Base-by-base conservation (phyloP, 2,329 filamentous ascomycete genomes). In the Xylariaceae sp. region DNA sequence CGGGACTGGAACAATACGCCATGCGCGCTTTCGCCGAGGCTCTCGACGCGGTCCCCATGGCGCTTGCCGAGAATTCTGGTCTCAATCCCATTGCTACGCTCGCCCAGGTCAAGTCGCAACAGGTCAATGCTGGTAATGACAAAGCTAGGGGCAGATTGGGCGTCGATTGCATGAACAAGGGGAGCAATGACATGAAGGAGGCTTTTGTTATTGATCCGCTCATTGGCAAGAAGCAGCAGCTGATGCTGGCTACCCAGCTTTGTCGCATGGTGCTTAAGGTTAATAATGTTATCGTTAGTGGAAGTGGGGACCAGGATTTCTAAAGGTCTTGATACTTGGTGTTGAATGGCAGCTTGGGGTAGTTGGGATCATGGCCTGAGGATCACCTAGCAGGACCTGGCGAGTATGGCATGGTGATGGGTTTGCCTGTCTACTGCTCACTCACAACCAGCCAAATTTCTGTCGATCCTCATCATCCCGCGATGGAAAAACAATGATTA, bases 1-100 rank as follows among this genome's bases (percentile, higher is more conserved):
- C 91, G 20, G 93, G 93, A n/a, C 81, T 98, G 32, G 92, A 96
- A 72, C 93, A 98, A 71, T 98, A 98, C 69, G 91, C 92, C 55
- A 98, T 98, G 92, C 88, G 93, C 51, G 93, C 93, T 20, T 98
- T 98, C 65, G 82, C 93, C 50, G 92, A 97, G 68, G 94, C 93
- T 5, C 81, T 98, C 27, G 93, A 98, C 67, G 79, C 88, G 2
- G 79, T 98, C 1, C 93, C 93, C 25, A 93, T 98, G 89, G 89
- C 93, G 2, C 78, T 98, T 49, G 91, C 93, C 8, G 92, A 98
- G 78, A 98, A 98, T 78, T 95, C 88, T 57, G 93, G 93, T 52
- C 76, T 97, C 52, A 95, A 89, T 70, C 89, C 93, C 14, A 98
- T 98, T 59, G 90, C 96, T 61, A 95, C 92, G 6, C 79, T 98